Conservation (phyloP, 139 green algal genomes). For the Chlamydomonas incerta region DNA sequence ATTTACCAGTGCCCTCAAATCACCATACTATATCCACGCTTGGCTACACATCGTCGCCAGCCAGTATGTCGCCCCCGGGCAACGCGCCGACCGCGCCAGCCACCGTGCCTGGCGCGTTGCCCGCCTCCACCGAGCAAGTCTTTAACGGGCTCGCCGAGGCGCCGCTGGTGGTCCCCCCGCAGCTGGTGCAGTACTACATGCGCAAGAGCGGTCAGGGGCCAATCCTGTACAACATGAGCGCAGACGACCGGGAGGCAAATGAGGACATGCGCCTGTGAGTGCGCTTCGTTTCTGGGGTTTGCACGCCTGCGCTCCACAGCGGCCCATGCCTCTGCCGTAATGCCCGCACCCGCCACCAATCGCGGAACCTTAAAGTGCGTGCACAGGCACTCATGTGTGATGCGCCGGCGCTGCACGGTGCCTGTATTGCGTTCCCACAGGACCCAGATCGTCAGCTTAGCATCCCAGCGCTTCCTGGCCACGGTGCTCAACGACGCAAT, state of each 20-base stretch:
- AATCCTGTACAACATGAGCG: constrained; percentile 18
- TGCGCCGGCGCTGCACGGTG: too few relatives aligned
- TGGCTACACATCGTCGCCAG: not conserved
- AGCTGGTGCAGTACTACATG: constrained; percentile 36
- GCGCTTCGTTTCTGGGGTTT: too few relatives aligned
- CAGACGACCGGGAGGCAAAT: constrained; percentile 28
- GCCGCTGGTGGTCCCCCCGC: constrained; percentile 18
- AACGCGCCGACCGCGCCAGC: not conserved
- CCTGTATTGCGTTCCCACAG: not conserved
- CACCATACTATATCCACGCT: too few relatives aligned
- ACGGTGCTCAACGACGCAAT: constrained; percentile 20
- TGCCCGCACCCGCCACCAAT: too few relatives aligned
- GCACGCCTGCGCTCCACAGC: too few relatives aligned
- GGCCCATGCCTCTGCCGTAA: too few relatives aligned
- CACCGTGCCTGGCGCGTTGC: not conserved
- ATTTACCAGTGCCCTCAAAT: too few relatives aligned
- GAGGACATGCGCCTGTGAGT: constrained; percentile 42
- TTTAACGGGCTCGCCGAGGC: constrained; percentile 20
- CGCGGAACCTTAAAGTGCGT: too few relatives aligned
- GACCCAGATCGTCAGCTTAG: constrained; percentile 33
- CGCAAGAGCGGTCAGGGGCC: constrained; percentile 26
- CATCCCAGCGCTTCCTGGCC: constrained; percentile 15
- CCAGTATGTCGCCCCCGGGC: not conserved
- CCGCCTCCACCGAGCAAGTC: constrained; percentile 4
- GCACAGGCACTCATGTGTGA: too few relatives aligned